These are phyloP conservation scores for Podila epicladia DNA, from an alignment of 192 early-diverging fungal genomes.

Conservation along the genomic window DNA sequence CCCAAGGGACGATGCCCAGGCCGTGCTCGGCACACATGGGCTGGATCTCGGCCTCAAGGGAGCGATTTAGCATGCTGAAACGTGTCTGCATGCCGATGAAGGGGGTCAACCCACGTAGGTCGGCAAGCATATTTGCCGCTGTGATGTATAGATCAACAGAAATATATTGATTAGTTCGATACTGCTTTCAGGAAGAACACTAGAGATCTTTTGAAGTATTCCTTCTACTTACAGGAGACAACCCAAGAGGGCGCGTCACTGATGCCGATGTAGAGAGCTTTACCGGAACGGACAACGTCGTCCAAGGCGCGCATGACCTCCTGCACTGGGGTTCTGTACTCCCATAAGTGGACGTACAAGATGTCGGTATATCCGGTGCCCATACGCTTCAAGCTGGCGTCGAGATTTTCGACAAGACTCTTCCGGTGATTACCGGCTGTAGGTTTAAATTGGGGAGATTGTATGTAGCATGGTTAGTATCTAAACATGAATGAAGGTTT, in stretches of 20 bases:
- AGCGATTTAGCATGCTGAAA: slow-evolving; percentile 42
- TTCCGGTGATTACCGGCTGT: slow-evolving; percentile 52
- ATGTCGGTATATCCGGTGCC: slow-evolving; percentile 57
- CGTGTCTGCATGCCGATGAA: slow-evolving; percentile 46
- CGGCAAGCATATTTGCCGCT: slow-evolving; percentile 43
- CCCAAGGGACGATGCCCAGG: slow-evolving; percentile 62
- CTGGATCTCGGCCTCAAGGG: slow-evolving; percentile 46
- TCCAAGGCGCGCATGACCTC: slow-evolving; percentile 78
- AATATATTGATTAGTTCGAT: too few species aligned
- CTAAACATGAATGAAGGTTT: not conserved
- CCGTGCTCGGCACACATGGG: slow-evolving; percentile 42
- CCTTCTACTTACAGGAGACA: slow-evolving; percentile 49
- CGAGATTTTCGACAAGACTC: slow-evolving; percentile 59
- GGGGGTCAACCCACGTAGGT: slow-evolving; percentile 36
- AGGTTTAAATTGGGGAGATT: not conserved
- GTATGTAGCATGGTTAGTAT: not conserved
- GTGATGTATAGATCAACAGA: not conserved
- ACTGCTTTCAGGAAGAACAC: too few species aligned
- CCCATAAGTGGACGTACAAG: slow-evolving; percentile 58
- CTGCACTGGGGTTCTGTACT: slow-evolving; percentile 66
- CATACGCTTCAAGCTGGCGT: slow-evolving; percentile 63
- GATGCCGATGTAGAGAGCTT: slow-evolving; percentile 66
- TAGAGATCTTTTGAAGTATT: not conserved
- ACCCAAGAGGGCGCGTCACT: slow-evolving; percentile 61
- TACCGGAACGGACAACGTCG: slow-evolving; percentile 71